Percentiles rank a stretch among this genome's conserved stretches.
Evolutionary conservation across 768 basidiomycete species (phyloP).

Genomic region (Exsudoporus frostii): DNA sequence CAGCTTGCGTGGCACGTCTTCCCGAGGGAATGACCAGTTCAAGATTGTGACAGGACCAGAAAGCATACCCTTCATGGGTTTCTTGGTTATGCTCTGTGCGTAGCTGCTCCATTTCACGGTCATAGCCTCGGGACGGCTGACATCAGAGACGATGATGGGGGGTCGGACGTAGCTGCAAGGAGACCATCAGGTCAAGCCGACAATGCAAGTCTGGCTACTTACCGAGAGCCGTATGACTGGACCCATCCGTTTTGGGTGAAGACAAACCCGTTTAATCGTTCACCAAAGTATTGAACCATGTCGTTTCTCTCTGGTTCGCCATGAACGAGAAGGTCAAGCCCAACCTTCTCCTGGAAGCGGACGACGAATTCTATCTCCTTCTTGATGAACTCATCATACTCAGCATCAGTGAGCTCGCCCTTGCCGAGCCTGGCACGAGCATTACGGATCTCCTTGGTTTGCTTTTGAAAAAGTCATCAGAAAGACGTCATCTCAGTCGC

Average conservation of each 20-base stretch:
- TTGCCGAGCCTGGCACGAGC: conserved; percentile 96
- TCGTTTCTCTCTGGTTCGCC: conserved; percentile 99
- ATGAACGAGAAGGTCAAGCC: conserved; percentile 95
- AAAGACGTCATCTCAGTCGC: not conserved
- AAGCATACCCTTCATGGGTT: conserved; percentile 99
- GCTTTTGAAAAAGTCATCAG: conserved; percentile 42
- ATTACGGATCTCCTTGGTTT: conserved; percentile 98
- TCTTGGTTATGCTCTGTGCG: conserved; percentile 89
- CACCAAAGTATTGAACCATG: conserved; percentile 99
- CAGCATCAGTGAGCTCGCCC: conserved; percentile 75
- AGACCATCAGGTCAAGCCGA: conserved; percentile 6
- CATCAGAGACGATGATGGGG: conserved; percentile 97
- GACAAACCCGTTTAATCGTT: conserved; percentile 90
- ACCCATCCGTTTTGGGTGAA: conserved; percentile 99
- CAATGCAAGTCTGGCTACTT: conserved; percentile 24
- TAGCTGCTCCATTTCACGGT: conserved; percentile 97
- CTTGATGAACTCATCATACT: conserved; percentile 98
- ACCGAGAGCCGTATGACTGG: conserved; percentile 98
- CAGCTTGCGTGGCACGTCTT: conserved; percentile 91
- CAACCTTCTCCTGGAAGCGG: conserved; percentile 94
- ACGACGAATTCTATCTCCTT: conserved; percentile 94
- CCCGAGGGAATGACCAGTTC: conserved; percentile 99
- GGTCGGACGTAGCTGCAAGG: conserved; percentile 84
- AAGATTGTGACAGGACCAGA: conserved; percentile 98
- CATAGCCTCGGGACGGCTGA: conserved; percentile 89